phyloP scores from a whole-genome alignment of 129 eudicot genomes.

The Oenanthe sinensis region DNA sequence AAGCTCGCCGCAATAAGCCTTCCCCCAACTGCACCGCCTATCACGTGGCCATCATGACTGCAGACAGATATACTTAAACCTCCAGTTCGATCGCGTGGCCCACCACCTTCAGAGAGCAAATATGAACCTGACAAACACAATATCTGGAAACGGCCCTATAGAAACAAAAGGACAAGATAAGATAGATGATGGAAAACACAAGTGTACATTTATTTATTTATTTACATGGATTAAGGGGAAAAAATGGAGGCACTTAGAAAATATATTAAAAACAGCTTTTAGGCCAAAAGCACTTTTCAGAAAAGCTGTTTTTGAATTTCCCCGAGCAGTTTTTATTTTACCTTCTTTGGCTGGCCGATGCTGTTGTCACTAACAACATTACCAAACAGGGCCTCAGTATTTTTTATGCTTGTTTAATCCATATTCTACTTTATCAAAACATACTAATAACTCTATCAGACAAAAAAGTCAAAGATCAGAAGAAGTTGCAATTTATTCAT shows the following conservation, averaged over 20 bases:
- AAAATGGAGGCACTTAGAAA: background rate
- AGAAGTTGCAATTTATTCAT: too few species aligned
- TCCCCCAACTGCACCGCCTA: slow-evolving; percentile 83
- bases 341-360: too few species aligned
- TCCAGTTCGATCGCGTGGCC: slow-evolving; percentile 63
- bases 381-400: too few species aligned
- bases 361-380: too few species aligned
- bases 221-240: background rate
- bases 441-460: too few species aligned
- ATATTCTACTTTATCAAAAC: too few species aligned
- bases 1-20: slow-evolving; percentile 66
- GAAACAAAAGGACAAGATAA: slow-evolving; percentile 3
- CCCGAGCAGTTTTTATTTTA: too few species aligned
- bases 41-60: slow-evolving; percentile 73
- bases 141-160: slow-evolving; percentile 84
- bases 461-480: too few species aligned
- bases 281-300: too few species aligned
- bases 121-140: slow-evolving; percentile 84
- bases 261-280: too few species aligned
- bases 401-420: too few species aligned
- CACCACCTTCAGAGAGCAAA: slow-evolving; percentile 66
- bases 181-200: background rate
- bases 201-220: background rate
- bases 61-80: slow-evolving; percentile 80
- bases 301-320: too few species aligned